phyloP scores from a whole-genome alignment of 2,329 filamentous ascomycete species.

The Dactylella cylindrospora region DNA sequence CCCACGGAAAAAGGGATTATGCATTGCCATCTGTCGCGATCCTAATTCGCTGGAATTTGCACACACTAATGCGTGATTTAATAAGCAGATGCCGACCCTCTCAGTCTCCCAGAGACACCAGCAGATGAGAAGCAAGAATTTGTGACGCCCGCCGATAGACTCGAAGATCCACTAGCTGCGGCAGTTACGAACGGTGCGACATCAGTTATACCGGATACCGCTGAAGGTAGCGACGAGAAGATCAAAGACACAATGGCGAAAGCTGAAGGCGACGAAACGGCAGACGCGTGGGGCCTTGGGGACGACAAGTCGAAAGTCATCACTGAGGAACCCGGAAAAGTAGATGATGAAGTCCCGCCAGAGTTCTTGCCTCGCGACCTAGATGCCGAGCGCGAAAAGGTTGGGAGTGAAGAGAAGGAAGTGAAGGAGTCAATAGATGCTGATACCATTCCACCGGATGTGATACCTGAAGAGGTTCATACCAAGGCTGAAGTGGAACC shows the following conservation, averaged over 20 bases:
- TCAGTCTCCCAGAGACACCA: constrained; percentile 26
- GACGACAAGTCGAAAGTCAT: constrained; percentile 28
- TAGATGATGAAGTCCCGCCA: constrained; percentile 1
- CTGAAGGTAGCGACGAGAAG: constrained; percentile 18
- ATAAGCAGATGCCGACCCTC: constrained; percentile 27
- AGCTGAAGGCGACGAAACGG: constrained; percentile 36
- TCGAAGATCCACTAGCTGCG: constrained; percentile 35
- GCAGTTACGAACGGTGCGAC: constrained; percentile 30
- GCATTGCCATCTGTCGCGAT: constrained; percentile 43
- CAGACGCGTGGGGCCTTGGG: constrained; percentile 29
- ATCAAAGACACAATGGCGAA: constrained; percentile 28
- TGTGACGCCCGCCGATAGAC: constrained; percentile 37
- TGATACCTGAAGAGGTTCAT: constrained; percentile 4
- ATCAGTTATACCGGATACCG: constrained; percentile 9
- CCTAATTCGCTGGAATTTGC: constrained; percentile 22
- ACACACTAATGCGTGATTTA: constrained; percentile 36
- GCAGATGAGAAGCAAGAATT: constrained; percentile 29
- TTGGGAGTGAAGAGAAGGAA: constrained; percentile 1
- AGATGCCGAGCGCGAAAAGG: background rate
- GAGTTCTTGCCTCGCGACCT: background rate
- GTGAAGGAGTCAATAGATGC: constrained; percentile 8
- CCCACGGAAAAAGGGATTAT: constrained; percentile 18
- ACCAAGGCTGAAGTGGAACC: background rate
- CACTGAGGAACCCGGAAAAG: constrained; percentile 33
- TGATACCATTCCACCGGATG: constrained; percentile 1